Base-by-base conservation (phyloP, 805 yeast species). In the Candida hispaniensis region DNA sequence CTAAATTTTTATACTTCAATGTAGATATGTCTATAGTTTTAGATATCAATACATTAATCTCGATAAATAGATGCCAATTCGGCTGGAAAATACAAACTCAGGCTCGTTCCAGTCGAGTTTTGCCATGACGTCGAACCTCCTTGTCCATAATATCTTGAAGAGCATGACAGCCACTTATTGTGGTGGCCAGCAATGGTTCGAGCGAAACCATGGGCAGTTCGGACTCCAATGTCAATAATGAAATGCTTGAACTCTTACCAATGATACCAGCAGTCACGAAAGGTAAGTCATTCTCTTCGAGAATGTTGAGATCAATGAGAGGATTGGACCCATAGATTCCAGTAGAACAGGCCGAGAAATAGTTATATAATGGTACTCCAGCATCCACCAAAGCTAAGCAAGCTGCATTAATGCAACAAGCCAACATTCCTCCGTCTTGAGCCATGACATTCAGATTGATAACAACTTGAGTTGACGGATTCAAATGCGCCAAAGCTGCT, bases 301-400 rank as follows among this genome's bases (percentile, higher is more conserved):
- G 52, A 7, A 75, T 64, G 53, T 81, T 83, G 41, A 86, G 67
- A 53, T 88, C 98, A 30, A 91, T 61, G 40, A 91, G 60, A 9
- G 94, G 85, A 26, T 71, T 75, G n/a, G 61, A 58, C 47, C 82
- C 94, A 48, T 73, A 75, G 13, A 81, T 57, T 0, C 96, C 96
- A 4, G 85, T 79, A 17, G 78, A 68, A 10, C 82, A 69, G 1
- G 93, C 74, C 38, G 83, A 71, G 10, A 88, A 78, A 52, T 82
- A 86, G 53, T 91, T 97, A 51, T 78, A 79, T 78, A 91, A 76
- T 4, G 95, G 79, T 28, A 91, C 76, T 32, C 97, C 97, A 2
- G 97, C 96, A 58, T 91, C 97, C 19, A 91, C 73, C 26, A 91
- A 63, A 0, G 94, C 96, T 47, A 91, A 60, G 1, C 95, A 82